These are phyloP conservation scores for Cyclotella cryptica DNA, from an alignment of 108 stramenopile species.

Conservation along the genomic window DNA sequence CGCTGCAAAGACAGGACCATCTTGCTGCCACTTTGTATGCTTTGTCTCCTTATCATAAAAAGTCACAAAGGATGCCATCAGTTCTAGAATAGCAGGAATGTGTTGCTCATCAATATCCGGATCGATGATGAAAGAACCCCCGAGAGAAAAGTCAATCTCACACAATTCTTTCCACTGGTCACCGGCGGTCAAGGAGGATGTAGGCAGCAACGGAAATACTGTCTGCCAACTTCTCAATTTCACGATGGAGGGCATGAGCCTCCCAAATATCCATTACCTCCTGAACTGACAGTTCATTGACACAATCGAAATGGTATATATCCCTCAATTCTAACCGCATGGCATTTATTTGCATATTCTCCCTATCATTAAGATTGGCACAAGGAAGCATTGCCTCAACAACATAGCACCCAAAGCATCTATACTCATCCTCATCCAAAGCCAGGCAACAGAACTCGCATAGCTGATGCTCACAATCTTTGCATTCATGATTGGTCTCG, in stretches of 20 bases:
- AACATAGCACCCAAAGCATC: slow-evolving; percentile 10
- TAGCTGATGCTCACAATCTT: neutral
- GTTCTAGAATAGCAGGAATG: slow-evolving; percentile 19
- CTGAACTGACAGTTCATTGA: slow-evolving; percentile 7
- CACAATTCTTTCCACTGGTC: slow-evolving; percentile 20
- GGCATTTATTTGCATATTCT: no score
- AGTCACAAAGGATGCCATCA: slow-evolving; percentile 19
- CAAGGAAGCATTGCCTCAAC: slow-evolving; percentile 11
- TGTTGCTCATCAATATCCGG: slow-evolving; percentile 11
- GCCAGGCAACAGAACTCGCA: slow-evolving; percentile 3
- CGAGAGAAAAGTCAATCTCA: slow-evolving; percentile 26
- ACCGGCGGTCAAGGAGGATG: slow-evolving; percentile 7
- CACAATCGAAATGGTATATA: slow-evolving; percentile 21
- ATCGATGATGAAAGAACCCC: slow-evolving; percentile 19
- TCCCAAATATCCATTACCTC: slow-evolving; percentile 14
- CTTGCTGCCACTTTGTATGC: slow-evolving; percentile 30
- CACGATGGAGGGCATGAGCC: slow-evolving; percentile 4
- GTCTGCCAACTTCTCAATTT: slow-evolving; percentile 9
- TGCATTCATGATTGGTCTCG: neutral
- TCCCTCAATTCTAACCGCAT: slow-evolving; percentile 16
- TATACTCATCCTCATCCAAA: neutral
- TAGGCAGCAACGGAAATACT: slow-evolving; percentile 5
- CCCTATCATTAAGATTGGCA: neutral
- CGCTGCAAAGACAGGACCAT: slow-evolving; percentile 21
- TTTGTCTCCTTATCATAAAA: slow-evolving; percentile 11